Evolutionary conservation across 148 eudicot genomes (phyloP).

Genomic region (Arbutus unedo): DNA sequence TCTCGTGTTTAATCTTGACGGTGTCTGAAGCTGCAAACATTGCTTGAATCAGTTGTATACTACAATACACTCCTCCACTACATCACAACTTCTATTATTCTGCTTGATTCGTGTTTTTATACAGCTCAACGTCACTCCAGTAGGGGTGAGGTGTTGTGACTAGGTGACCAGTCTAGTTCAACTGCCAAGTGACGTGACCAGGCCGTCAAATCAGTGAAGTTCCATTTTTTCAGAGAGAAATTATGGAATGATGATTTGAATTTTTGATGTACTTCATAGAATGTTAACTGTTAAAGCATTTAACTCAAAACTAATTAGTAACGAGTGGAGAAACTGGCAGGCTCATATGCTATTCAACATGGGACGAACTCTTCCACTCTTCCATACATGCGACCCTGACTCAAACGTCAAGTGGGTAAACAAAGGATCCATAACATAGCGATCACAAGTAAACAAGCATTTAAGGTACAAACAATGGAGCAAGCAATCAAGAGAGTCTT

Average conservation of each 20-base stretch:
- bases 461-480: too few relatives aligned
- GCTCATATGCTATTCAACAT: too few relatives aligned
- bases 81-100: not conserved
- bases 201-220: not conserved
- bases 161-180: constrained; percentile 3
- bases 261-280: not conserved
- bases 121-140: not conserved
- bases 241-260: not conserved
- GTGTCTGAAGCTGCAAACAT: not conserved
- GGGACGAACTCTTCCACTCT: too few relatives aligned
- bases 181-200: constrained; percentile 5
- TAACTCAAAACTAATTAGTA: too few relatives aligned
- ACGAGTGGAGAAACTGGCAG: too few relatives aligned
- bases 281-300: not conserved
- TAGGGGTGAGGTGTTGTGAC: constrained; percentile 5
- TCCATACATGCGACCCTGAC: too few relatives aligned
- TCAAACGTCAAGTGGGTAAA: too few relatives aligned
- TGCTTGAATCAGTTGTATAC: not conserved
- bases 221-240: not conserved
- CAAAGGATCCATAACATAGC: too few relatives aligned
- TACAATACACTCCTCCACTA: not conserved
- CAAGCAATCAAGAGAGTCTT: too few relatives aligned
- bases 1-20: not conserved
- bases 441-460: too few relatives aligned
- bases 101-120: not conserved